Base-by-base conservation (phyloP, 2,329 filamentous ascomycete species). In the Aspergillus fijiensis region DNA sequence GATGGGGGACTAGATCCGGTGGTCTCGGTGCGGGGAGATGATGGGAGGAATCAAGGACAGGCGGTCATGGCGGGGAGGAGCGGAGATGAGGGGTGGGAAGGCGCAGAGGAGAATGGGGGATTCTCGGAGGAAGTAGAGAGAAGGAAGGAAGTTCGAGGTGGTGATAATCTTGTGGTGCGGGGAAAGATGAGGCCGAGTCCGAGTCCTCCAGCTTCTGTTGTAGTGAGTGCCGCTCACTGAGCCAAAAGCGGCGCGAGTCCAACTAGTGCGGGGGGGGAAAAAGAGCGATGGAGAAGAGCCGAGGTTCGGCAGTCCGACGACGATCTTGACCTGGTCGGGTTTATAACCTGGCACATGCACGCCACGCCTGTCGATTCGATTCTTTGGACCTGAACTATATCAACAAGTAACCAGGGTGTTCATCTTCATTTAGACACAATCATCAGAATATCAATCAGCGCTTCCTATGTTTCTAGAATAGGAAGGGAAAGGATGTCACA, bases 231-330 rank as follows among this genome's bases (percentile, higher is more conserved):
- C 27, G 27, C 27, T 29, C 27, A 29, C 27, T 2, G 27, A 29
- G 27, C 27, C 27, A 29, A 29, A 29, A 29, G 27, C 27, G 27
- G 27, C 27, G 27, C 27, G 27, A 29, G 27, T 29, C 27, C 9
- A 29, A 9, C 27, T 35, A 35, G 33, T 35, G 33, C 33, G 33
- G 9, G 14, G 52, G 51, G 57, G 53, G 58, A 58, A 55, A 55
- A 60, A 60, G 58, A 63, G 69, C 63, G 68, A 68, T 67, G 65
- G 68, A 66, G 27, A 68, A 64, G 62, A 54, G 63, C 63, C 59
- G 60, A 59, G 62, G 60, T 61, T 57, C 56, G 61, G 61, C 63
- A 57, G 52, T 66, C 45, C 27, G 50, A 52, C 27, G 50, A 52
- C 39, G 39, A 35, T 35, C 33, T 35, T 35, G 10, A 4, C 33